Evolutionary conservation across 2,329 filamentous ascomycete genomes (phyloP).

Genomic region (Zelopaecilomyces penicillatus): DNA sequence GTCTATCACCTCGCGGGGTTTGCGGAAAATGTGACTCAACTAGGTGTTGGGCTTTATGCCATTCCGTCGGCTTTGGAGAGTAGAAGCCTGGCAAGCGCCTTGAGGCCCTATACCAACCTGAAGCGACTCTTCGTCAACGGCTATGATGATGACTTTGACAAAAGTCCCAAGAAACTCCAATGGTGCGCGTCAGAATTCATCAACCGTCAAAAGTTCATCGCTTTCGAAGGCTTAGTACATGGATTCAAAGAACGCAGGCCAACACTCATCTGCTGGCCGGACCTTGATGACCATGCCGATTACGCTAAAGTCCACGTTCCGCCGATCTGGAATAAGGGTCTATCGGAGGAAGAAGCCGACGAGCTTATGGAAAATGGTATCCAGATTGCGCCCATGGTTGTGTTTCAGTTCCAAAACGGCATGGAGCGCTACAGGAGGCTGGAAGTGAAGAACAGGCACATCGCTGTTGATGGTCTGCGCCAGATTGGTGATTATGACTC

Average conservation of each 20-base stretch:
- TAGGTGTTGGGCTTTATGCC: constrained; percentile 10
- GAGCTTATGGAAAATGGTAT: constrained; percentile 9
- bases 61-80: constrained; percentile 9
- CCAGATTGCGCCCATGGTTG: constrained; percentile 21
- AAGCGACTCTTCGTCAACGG: constrained; percentile 17
- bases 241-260: constrained; percentile 18
- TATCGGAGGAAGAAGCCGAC: not conserved
- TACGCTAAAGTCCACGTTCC: constrained; percentile 20
- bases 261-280: constrained; percentile 25
- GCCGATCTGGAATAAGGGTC: constrained; percentile 2
- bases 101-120: constrained; percentile 17
- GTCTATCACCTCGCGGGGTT: constrained; percentile 18
- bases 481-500: not conserved
- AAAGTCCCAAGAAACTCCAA: constrained; percentile 8
- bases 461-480: not conserved
- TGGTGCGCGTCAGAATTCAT: constrained; percentile 26
- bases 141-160: accelerated
- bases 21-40: constrained; percentile 20
- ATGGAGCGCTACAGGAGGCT: constrained; percentile 14
- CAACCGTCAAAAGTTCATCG: constrained; percentile 17
- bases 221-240: constrained; percentile 17
- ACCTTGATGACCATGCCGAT: constrained; percentile 19
- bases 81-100: constrained; percentile 1
- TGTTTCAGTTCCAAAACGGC: constrained; percentile 17
- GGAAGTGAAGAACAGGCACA: not conserved